Conservation (phyloP, 1,284 basidiomycete species). For the Cutaneotrichosporon cavernicola region DNA sequence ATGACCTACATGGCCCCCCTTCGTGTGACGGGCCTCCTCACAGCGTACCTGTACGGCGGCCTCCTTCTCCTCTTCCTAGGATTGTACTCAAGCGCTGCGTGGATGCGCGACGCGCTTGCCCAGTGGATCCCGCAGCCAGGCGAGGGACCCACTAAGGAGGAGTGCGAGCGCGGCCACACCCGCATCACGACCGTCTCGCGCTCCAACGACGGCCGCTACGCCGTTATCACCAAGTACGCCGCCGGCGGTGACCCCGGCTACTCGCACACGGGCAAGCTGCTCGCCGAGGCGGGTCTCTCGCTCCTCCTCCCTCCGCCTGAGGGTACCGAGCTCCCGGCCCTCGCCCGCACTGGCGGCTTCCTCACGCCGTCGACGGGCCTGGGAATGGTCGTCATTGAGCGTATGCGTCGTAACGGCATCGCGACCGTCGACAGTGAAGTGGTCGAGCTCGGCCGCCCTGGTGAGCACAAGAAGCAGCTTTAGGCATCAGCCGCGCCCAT, state of each 20-base stretch:
- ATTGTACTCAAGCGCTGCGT: constrained; percentile 34
- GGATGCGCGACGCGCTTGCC: constrained; percentile 53
- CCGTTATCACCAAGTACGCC: constrained; percentile 63
- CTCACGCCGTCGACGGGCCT: constrained; percentile 75
- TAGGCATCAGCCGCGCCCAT: not conserved
- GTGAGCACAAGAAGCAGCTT: constrained; percentile 16
- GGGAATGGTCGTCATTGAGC: constrained; percentile 67
- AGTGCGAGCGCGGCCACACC: constrained; percentile 60
- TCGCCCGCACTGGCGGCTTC: constrained; percentile 67
- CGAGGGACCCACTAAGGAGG: constrained; percentile 59
- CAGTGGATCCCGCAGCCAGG: constrained; percentile 61
- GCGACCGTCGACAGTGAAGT: constrained; percentile 31
- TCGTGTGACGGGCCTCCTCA: constrained; percentile 13
- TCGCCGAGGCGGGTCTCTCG: constrained; percentile 71
- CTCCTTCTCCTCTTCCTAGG: constrained; percentile 35
- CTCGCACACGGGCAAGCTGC: constrained; percentile 67
- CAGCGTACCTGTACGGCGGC: constrained; percentile 19
- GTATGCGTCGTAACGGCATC: constrained; percentile 55
- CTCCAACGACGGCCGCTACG: constrained; percentile 54
- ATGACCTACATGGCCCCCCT: constrained; percentile 30
- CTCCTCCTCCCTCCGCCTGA: constrained; percentile 59
- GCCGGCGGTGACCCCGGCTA: constrained; percentile 81
- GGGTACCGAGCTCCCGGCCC: constrained; percentile 57
- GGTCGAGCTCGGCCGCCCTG: constrained; percentile 14
- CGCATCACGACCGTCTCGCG: constrained; percentile 62